phyloP scores from a whole-genome alignment of 768 basidiomycete species.

The Rhodotorula diobovata region DNA sequence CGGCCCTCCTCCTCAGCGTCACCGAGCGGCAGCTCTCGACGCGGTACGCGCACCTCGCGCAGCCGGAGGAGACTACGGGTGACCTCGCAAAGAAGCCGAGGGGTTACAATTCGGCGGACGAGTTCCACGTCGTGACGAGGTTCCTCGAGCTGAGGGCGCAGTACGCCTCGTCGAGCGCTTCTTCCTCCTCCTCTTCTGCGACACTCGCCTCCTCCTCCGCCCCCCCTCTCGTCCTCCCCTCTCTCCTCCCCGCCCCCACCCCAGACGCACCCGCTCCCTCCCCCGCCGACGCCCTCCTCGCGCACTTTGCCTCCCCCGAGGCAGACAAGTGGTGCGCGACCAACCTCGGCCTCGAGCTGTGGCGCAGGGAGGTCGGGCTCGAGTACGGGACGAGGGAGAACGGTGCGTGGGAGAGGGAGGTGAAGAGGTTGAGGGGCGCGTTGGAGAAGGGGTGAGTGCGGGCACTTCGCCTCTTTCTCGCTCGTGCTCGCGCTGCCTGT shows the following conservation, averaged over 20 bases:
- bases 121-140: slow-evolving; percentile 31
- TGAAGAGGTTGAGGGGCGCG: slow-evolving; percentile 1
- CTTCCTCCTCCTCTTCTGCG: background rate
- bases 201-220: background rate
- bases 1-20: slow-evolving; percentile 27
- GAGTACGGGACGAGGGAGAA: slow-evolving; percentile 7
- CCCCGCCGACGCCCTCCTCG: slow-evolving; percentile 2
- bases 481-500: accelerated
- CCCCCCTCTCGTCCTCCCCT: slow-evolving; percentile 1
- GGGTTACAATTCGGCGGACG: slow-evolving; percentile 22
- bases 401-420: slow-evolving; percentile 12
- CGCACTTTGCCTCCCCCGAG: slow-evolving; percentile 20
- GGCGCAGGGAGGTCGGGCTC: slow-evolving; percentile 33
- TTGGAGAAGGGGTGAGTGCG: slow-evolving; percentile 32
- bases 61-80: background rate
- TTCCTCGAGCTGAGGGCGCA: slow-evolving; percentile 33
- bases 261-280: background rate
- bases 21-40: slow-evolving; percentile 29
- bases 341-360: slow-evolving; percentile 38
- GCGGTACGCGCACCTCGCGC: background rate
- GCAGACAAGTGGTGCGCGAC: slow-evolving; percentile 29
- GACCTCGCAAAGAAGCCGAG: background rate
- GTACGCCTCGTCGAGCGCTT: background rate
- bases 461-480: background rate
- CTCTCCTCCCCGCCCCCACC: background rate